Conservation (phyloP, 768 basidiomycete genomes). For the Amanita thiersii region DNA sequence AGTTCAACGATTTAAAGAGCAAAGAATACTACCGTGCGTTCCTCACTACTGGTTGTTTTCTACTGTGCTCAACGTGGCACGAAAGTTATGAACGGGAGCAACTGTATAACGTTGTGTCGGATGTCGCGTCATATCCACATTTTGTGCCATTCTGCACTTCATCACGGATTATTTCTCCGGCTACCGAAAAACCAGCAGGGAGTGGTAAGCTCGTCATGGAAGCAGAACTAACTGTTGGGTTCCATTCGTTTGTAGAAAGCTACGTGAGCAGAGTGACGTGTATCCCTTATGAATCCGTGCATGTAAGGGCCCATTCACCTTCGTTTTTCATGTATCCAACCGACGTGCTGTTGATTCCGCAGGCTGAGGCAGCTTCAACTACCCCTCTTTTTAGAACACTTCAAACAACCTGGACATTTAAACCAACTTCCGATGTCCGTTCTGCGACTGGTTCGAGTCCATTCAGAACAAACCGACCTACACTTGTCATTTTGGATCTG, state of each 20-base stretch:
- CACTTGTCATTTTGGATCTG: conserved; percentile 78
- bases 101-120: conserved; percentile 80
- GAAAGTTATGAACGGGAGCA: conserved; percentile 68
- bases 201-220: conserved; percentile 45
- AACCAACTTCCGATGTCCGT: conserved; percentile 34
- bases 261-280: conserved; percentile 85
- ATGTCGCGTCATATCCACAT: conserved; percentile 76
- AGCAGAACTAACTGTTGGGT: conserved; percentile 84
- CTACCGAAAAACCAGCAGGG: conserved; percentile 16
- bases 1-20: conserved; percentile 67
- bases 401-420: conserved; percentile 67
- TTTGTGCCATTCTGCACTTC: conserved; percentile 88
- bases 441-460: conserved; percentile 30
- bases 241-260: conserved; percentile 79
- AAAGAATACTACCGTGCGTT: conserved; percentile 82
- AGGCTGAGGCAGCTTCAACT: conserved; percentile 68
- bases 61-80: conserved; percentile 6
- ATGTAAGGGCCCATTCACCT: conserved; percentile 42
- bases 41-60: conserved; percentile 6
- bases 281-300: conserved; percentile 67
- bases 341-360: conserved; percentile 10
- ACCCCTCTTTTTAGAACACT: conserved; percentile 71
- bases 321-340: conserved; percentile 5
- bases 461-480: conserved; percentile 34
- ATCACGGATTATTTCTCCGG: conserved; percentile 51